A percentile compares a stretch with the other conserved stretches of the same genome.
These are phyloP conservation scores for Earliella scabrosa DNA, from an alignment of 1,284 basidiomycete genomes.

Conservation along the genomic window DNA sequence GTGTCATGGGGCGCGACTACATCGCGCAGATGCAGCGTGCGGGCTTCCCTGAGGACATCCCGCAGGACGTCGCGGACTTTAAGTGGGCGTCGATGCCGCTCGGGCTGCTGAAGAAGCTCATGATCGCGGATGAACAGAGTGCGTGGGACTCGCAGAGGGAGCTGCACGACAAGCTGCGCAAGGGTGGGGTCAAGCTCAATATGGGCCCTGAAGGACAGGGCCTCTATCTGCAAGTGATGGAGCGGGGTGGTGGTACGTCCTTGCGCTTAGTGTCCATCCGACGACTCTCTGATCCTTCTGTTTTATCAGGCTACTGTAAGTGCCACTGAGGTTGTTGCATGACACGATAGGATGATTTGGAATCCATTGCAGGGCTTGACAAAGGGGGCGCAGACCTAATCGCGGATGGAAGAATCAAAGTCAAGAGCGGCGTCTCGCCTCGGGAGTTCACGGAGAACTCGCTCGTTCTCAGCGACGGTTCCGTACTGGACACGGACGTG, in stretches of 20 bases:
- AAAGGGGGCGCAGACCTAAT: conserved; percentile 37
- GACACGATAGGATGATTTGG: neutral
- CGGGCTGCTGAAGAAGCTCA: conserved; percentile 39
- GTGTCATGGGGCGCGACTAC: conserved; percentile 34
- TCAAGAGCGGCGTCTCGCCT: conserved; percentile 46
- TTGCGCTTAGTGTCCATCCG: neutral
- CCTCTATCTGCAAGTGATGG: conserved; percentile 43
- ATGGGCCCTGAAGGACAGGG: conserved; percentile 60
- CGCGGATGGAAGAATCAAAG: conserved; percentile 47
- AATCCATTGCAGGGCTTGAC: conserved; percentile 33
- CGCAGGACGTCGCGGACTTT: conserved; percentile 51
- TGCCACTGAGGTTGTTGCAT: neutral
- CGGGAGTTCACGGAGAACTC: conserved; percentile 38
- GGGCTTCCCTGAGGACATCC: conserved; percentile 47
- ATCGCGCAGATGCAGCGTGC: conserved; percentile 26
- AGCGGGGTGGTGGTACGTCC: conserved; percentile 24
- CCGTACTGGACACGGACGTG: conserved; percentile 47
- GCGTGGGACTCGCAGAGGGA: conserved; percentile 42
- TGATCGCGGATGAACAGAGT: conserved; percentile 21
- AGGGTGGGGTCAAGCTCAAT: conserved; percentile 60
- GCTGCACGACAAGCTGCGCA: conserved; percentile 57
- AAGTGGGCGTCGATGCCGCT: conserved; percentile 46
- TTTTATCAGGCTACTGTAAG: conserved; percentile 18
- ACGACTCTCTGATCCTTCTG: neutral
- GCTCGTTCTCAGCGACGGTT: conserved; percentile 47